phyloP scores from a whole-genome alignment of 169 alveolate genomes.

The Fabrea salina region DNA sequence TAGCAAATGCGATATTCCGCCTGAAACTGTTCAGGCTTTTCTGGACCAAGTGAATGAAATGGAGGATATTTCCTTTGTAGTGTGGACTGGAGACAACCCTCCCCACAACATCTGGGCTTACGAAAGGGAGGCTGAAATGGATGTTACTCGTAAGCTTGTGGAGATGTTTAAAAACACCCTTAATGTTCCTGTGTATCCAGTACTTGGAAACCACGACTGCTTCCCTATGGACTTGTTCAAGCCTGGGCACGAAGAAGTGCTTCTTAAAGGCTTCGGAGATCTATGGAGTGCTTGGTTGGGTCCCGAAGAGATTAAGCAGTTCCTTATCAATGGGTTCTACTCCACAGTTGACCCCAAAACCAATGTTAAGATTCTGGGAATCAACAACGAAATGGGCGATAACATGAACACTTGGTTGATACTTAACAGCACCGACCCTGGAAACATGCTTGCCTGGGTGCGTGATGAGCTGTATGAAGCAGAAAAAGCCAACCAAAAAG shows the following conservation, averaged over 20 bases:
- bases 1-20: conserved; percentile 1
- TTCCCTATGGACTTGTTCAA: conserved; percentile 36
- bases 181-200: conserved; percentile 31
- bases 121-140: neutral
- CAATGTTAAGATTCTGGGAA: neutral
- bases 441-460: neutral
- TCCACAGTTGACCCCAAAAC: neutral
- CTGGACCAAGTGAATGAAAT: neutral
- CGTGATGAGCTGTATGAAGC: neutral
- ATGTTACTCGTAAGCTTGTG: neutral
- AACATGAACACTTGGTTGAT: neutral
- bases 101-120: conserved; percentile 38
- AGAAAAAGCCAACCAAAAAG: conserved; percentile 12
- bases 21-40: neutral
- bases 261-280: neutral
- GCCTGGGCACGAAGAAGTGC: neutral
- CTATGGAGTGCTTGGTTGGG: neutral
- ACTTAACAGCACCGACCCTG: conserved; percentile 14
- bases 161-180: neutral
- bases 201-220: conserved; percentile 50
- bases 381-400: neutral
- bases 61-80: conserved; percentile 47
- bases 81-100: conserved; percentile 57
- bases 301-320: neutral
- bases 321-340: neutral